Base-by-base conservation (phyloP, 257 asterid species). In the Nicotiana attenuata region DNA sequence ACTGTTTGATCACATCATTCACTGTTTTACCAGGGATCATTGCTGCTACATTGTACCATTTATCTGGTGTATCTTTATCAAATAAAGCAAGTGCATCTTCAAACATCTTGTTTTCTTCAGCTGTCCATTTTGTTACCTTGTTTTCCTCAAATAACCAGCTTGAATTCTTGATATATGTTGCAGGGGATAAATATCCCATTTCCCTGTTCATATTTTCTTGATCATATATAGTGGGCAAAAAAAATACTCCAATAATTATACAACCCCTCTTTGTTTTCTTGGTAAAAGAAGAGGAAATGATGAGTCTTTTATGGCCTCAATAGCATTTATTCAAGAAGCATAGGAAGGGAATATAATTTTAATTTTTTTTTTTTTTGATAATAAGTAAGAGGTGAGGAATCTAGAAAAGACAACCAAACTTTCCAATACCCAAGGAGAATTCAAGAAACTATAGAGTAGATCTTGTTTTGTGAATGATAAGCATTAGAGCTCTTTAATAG, bases 11-110 rank as follows among this genome's bases (percentile, higher is more conserved):
- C 57, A 82, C 85, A 79, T 85, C 88, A 65, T 76, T 55, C 22
- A 82, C 88, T 5, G 88, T 85, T 41, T 85, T 85, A 53, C 88
- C 88, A 11, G 88, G 88, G 0, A 85, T 61, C 88, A 85, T 82
- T 47, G 88, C 80, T 20, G 88, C 88, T 82, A 85, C 88, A 82
- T 85, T 85, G 82, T 79, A 73, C 88, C 88, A 85, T 64, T 85
- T 65, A 61, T 85, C 88, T 3, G 88, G 88, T 4, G 86, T 85
- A 35, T 85, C 86, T 45, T 82, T 80, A 24, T 85, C 88, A 22
- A 85, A 82, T 13, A 82, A 80, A 59, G 88, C 85, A 4, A 94
- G 92, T 4, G 98, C 98, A 76, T 89, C 91, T 81, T 94, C 98
- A 71, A 94, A 94, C 59, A 85, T 75, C 16, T 85, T 85, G 56